A percentile compares a stretch with the other conserved stretches of the same genome.
Evolutionary conservation across 257 asterid species (phyloP).

Genomic region (Verbena officinalis): DNA sequence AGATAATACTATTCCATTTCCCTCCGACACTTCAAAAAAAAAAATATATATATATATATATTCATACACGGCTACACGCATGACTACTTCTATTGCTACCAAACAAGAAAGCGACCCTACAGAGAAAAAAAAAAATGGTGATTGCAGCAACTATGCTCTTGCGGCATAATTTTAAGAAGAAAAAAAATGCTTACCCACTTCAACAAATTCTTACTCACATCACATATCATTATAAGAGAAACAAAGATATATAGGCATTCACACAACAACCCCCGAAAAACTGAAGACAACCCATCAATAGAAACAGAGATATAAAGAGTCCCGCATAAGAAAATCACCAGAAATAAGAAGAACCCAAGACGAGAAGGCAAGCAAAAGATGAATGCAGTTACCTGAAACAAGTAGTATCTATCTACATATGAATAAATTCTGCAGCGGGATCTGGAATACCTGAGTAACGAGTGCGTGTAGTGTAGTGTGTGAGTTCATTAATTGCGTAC

Average conservation of each 20-base stretch:
- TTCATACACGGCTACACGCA: background rate
- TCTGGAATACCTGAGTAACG: constrained; percentile 31
- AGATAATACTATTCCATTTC: constrained; percentile 22
- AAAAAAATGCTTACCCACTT: constrained; percentile 11
- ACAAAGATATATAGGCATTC: background rate
- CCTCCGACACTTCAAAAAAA: constrained; percentile 10
- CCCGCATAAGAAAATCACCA: background rate
- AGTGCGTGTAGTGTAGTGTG: constrained; percentile 12
- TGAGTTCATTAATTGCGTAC: constrained; percentile 27
- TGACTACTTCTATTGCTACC: constrained; percentile 1
- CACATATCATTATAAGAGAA: constrained; percentile 32
- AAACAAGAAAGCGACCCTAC: constrained; percentile 42
- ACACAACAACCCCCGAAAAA: background rate
- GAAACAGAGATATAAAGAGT: background rate
- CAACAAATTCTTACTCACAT: constrained; percentile 30
- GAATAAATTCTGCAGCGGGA: constrained; percentile 26
- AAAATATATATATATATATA: no score
- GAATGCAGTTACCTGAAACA: constrained; percentile 34
- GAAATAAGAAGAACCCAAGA: background rate
- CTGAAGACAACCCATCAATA: background rate
- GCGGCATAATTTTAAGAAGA: constrained; percentile 8
- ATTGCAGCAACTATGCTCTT: constrained; percentile 23
- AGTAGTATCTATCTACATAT: constrained; percentile 20
- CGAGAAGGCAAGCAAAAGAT: constrained; percentile 1
- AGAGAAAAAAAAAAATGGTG: constrained; percentile 16